Conservation (phyloP, 495 filamentous ascomycete species). For the Friedmanniomyces endolithicus region DNA sequence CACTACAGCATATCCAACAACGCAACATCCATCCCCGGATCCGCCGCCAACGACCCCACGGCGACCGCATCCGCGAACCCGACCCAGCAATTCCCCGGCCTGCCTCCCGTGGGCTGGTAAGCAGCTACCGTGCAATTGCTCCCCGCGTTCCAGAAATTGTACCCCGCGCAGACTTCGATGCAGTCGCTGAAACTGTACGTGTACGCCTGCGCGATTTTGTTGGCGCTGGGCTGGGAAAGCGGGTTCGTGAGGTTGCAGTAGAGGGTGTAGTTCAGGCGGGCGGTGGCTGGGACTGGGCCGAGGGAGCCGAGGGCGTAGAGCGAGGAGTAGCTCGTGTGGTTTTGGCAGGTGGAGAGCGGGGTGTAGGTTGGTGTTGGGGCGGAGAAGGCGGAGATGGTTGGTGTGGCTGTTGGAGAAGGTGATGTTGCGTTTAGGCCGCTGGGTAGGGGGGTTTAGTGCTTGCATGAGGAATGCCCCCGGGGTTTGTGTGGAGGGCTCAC, state of each 20-base stretch:
- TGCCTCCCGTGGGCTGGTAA: neutral
- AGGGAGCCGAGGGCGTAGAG: neutral
- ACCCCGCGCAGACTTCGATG: constrained; percentile 16
- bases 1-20: neutral
- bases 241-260: constrained; percentile 13
- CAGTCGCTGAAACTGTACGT: constrained; percentile 18
- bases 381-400: constrained; percentile 6
- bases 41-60: neutral
- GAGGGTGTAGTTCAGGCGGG: constrained; percentile 8
- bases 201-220: constrained; percentile 7
- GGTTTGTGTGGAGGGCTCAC: no score
- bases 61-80: neutral
- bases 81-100: constrained; percentile 15
- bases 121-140: constrained; percentile 10
- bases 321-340: constrained; percentile 12
- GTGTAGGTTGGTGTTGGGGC: constrained; percentile 18
- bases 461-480: constrained; percentile 4
- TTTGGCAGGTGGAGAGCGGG: constrained; percentile 10
- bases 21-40: constrained; percentile 5
- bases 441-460: neutral
- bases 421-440: neutral
- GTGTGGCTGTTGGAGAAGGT: neutral
- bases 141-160: constrained; percentile 1
- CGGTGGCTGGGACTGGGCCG: neutral
- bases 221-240: neutral